Base-by-base conservation (phyloP, 177 flowering plant species). In the Tripterygium wilfordii region DNA sequence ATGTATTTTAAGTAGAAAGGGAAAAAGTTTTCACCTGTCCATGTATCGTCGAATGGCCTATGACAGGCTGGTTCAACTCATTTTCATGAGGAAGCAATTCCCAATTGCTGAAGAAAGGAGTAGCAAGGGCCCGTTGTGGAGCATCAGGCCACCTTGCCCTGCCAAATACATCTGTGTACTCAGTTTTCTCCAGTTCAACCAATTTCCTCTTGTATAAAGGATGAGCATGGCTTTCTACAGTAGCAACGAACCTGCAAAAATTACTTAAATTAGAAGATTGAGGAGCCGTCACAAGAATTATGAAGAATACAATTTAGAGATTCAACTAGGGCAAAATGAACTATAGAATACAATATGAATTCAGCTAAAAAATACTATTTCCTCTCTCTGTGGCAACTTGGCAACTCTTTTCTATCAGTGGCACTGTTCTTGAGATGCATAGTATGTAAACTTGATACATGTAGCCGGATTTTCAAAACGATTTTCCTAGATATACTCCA, bases 101-200 rank as follows among this genome's bases (percentile, higher is more conserved):
- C 80, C 75, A 76, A 3, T 75, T 26, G 22, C 22, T 20, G 65
- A 74, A 78, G 71, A 80, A 91, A 10, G 72, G 82, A 29, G 98
- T 88, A 21, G 49, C 43, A 27, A 91, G 70, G 16, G 71, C 95
- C 42, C 95, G 87, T 0, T 85, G 88, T 3, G 96, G 92, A 25
- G 92, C 98, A 50, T 70, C 80, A 13, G 96, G 95, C 98, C 96
- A 91, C 64, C 92, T 75, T 43, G 86, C 82, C 35, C 96, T 78
- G 16, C 95, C 98, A 60, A 78, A 88, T 43, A 88, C 45, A 54
- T 67, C 44, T 27, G 96, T 88, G 42, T 91, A 85, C 57, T 69
- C 86, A 0, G 92, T 80, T 60, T 75, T 29, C 5, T 70, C 69
- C 14, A 68, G 20, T 64, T 88, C 92, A 47, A 79, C 49, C 60